phyloP scores from a whole-genome alignment of 1,284 basidiomycete species.

The Apiotrichum sp. region DNA sequence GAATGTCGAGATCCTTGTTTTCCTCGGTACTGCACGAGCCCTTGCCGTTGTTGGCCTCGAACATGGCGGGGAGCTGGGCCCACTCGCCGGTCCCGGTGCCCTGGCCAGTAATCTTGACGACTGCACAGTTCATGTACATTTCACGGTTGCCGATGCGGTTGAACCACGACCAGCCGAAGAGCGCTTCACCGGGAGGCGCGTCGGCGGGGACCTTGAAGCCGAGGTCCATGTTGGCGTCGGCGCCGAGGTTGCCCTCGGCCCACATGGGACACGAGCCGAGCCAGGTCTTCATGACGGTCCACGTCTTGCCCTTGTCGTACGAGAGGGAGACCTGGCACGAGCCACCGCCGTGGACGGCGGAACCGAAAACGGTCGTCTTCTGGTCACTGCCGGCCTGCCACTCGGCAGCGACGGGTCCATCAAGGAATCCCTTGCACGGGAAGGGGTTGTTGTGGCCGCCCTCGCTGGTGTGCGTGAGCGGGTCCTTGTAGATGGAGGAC shows the following conservation, averaged over 20 bases:
- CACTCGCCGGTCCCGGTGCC: slow-evolving; percentile 26
- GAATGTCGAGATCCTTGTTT: slow-evolving; percentile 9
- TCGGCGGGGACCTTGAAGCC: slow-evolving; percentile 40
- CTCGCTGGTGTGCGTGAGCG: slow-evolving; percentile 22
- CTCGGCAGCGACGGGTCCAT: slow-evolving; percentile 30
- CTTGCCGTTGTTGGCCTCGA: slow-evolving; percentile 46
- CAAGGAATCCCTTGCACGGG: slow-evolving; percentile 48
- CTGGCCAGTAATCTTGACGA: slow-evolving; percentile 37
- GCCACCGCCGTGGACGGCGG: slow-evolving; percentile 46
- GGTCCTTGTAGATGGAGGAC: slow-evolving; percentile 27
- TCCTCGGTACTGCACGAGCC: slow-evolving; percentile 34
- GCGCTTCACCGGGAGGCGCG: slow-evolving; percentile 41
- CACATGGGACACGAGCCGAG: slow-evolving; percentile 44
- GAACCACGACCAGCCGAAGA: slow-evolving; percentile 50
- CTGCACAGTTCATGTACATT: slow-evolving; percentile 48
- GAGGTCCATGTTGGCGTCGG: slow-evolving; percentile 13
- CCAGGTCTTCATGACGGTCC: slow-evolving; percentile 43
- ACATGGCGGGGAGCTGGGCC: slow-evolving; percentile 36
- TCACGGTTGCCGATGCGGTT: slow-evolving; percentile 44
- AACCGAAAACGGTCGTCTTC: slow-evolving; percentile 35
- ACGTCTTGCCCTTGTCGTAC: slow-evolving; percentile 47
- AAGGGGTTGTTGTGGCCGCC: slow-evolving; percentile 17
- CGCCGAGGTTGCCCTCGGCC: slow-evolving; percentile 19
- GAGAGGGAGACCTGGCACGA: slow-evolving; percentile 47
- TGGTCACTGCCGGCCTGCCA: slow-evolving; percentile 31